phyloP scores from a whole-genome alignment of 2,329 filamentous ascomycete genomes.

The Phaeoacremonium minimum region DNA sequence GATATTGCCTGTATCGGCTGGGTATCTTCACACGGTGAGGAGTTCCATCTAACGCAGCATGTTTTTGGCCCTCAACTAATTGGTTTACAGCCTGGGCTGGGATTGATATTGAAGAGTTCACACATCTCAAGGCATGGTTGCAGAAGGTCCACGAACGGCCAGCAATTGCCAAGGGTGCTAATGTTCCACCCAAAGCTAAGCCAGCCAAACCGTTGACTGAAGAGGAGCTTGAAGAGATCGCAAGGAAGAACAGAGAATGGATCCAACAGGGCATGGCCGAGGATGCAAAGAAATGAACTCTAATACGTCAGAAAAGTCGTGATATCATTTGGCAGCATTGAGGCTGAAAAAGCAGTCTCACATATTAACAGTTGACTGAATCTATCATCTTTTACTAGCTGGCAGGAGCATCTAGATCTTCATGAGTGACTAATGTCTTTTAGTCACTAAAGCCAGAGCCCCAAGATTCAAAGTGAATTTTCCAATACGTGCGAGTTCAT shows the following conservation, averaged over 20 bases:
- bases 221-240: constrained; percentile 47
- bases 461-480: no score
- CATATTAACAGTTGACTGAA: no score
- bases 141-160: constrained; percentile 64
- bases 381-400: no score
- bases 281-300: constrained; percentile 45
- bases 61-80: no score
- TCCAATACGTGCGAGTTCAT: no score
- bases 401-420: no score
- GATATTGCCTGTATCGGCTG: constrained; percentile 82
- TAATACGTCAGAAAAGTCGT: no score
- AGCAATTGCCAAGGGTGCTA: constrained; percentile 67
- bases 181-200: constrained; percentile 60
- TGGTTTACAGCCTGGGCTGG: constrained; percentile 54
- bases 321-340: no score
- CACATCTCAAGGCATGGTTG: constrained; percentile 72
- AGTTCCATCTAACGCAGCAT: no score
- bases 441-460: no score
- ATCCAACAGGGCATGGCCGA: constrained; percentile 61
- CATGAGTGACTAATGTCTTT: no score
- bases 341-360: no score
- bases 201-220: constrained; percentile 22
- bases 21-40: constrained; percentile 53
- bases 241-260: constrained; percentile 48
- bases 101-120: constrained; percentile 71